phyloP scores from a whole-genome alignment of 2,329 filamentous ascomycete genomes.

The Arthroderma uncinatum region DNA sequence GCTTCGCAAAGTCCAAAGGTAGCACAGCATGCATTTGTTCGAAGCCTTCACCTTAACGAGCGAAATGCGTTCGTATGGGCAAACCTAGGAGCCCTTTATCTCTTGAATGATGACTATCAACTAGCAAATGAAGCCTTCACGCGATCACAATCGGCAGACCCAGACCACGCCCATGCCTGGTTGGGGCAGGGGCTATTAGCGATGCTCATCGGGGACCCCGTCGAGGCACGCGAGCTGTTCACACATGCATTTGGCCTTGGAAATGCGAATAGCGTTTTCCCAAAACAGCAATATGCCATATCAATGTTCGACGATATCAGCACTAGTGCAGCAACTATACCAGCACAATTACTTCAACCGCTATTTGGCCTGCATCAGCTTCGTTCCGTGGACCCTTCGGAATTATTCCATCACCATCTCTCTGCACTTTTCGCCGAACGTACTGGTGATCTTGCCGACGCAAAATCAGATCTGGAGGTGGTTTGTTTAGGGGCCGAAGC shows the following conservation, averaged over 20 bases:
- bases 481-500: constrained; percentile 63
- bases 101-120: constrained; percentile 70
- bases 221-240: constrained; percentile 74
- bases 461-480: constrained; percentile 52
- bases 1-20: constrained; percentile 75
- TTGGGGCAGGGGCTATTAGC: constrained; percentile 83
- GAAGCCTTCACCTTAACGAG: constrained; percentile 88
- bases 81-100: constrained; percentile 75
- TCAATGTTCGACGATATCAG: constrained; percentile 75
- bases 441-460: constrained; percentile 54
- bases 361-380: constrained; percentile 82
- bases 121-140: constrained; percentile 88
- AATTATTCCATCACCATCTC: constrained; percentile 65
- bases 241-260: constrained; percentile 91
- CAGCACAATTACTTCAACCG: constrained; percentile 59
- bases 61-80: constrained; percentile 76
- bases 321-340: constrained; percentile 36
- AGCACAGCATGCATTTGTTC: constrained; percentile 83
- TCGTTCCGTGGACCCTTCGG: constrained; percentile 55
- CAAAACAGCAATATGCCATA: constrained; percentile 66
- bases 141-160: constrained; percentile 83
- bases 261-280: constrained; percentile 60
- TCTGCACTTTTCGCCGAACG: constrained; percentile 72
- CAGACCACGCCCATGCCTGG: constrained; percentile 89
- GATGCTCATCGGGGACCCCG: constrained; percentile 58